Evolutionary conservation across 2,329 filamentous ascomycete genomes (phyloP).

Genomic region (Aspergillus fumigatiaffinis): DNA sequence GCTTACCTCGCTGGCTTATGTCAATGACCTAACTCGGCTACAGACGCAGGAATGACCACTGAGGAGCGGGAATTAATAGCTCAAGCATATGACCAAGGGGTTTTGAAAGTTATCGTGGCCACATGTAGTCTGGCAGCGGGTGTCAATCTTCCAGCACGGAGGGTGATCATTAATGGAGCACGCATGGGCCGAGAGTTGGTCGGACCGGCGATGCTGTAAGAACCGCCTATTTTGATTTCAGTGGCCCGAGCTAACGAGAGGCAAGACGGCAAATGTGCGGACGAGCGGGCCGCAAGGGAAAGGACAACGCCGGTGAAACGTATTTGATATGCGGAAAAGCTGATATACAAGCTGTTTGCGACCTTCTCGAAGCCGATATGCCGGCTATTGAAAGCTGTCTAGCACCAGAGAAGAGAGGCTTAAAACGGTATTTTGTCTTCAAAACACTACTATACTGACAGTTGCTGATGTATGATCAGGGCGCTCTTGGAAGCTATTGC

Average conservation of each 20-base stretch:
- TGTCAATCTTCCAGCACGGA: conserved; percentile 69
- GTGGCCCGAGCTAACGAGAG: conserved; percentile 18
- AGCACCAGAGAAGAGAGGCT: conserved; percentile 61
- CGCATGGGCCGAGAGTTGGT: conserved; percentile 73
- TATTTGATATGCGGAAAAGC: conserved; percentile 68
- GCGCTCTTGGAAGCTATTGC: conserved; percentile 69
- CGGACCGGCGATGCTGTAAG: conserved; percentile 69
- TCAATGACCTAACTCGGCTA: conserved; percentile 24
- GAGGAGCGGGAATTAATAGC: conserved; percentile 72
- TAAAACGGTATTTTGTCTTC: conserved; percentile 54
- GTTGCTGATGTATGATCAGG: conserved; percentile 37
- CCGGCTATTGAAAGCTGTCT: conserved; percentile 67
- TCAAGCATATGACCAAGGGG: conserved; percentile 64
- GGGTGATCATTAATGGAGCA: conserved; percentile 71
- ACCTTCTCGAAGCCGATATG: conserved; percentile 68
- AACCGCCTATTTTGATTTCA: neutral
- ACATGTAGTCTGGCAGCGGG: conserved; percentile 78
- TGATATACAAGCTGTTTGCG: conserved; percentile 66
- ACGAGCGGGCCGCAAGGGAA: conserved; percentile 72
- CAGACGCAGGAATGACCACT: conserved; percentile 56
- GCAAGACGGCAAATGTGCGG: conserved; percentile 70
- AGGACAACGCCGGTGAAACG: conserved; percentile 72
- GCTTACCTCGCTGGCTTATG: neutral
- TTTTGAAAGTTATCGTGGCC: conserved; percentile 67
- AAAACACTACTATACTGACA: neutral